A percentile compares a stretch with the other conserved stretches of the same genome.
phyloP scores from a whole-genome alignment of 1,284 basidiomycete genomes.

The Trichosporon sp. region DNA sequence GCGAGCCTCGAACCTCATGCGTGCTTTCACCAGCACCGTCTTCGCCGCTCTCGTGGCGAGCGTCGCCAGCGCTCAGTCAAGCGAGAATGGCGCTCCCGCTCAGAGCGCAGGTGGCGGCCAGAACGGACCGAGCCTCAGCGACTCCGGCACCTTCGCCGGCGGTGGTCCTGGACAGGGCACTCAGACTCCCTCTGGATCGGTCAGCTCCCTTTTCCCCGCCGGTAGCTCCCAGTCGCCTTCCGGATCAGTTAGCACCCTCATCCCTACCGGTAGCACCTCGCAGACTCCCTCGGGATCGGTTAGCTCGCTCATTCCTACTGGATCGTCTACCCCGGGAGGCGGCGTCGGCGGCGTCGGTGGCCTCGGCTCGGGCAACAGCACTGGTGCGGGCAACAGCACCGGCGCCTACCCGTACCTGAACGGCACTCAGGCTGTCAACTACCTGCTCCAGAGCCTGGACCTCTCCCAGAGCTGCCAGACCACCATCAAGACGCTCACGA shows the following conservation, averaged over 20 bases:
- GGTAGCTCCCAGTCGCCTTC: no score
- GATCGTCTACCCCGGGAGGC: no score
- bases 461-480: conserved; percentile 7
- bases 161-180: not conserved
- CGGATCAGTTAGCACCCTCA: no score
- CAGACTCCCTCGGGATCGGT: no score
- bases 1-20: not conserved
- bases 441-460: conserved; percentile 1
- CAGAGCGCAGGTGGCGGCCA: not conserved
- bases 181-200: not conserved
- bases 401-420: not conserved
- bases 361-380: not conserved
- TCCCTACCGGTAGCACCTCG: no score
- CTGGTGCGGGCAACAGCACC: not conserved
- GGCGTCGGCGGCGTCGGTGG: not conserved
- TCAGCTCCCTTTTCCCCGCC: no score
- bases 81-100: not conserved
- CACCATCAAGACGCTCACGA: conserved; percentile 5
- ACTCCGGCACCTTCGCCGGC: not conserved
- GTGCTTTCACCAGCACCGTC: not conserved
- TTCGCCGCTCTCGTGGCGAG: not conserved
- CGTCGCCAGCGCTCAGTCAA: not conserved
- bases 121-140: not conserved
- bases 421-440: not conserved
- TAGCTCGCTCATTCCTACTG: no score